Percentiles rank a stretch among this genome's conserved stretches.
phyloP scores from a whole-genome alignment of 306 rosid species.

The Myrica gale region DNA sequence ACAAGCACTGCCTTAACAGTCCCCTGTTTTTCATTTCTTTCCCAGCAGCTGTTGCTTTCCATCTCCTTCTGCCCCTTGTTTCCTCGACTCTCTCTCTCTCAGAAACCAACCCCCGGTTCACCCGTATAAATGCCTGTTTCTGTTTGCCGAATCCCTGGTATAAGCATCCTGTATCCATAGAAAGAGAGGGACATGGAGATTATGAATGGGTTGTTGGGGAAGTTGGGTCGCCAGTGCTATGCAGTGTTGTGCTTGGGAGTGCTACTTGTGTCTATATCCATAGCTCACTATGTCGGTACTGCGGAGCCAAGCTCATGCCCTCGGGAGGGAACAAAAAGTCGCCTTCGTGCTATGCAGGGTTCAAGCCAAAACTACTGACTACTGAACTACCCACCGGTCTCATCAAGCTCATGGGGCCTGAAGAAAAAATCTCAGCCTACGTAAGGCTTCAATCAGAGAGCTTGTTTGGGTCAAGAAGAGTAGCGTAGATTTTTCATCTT shows the following conservation, averaged over 20 bases:
- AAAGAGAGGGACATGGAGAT: slow-evolving; percentile 6
- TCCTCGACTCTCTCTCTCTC: neutral
- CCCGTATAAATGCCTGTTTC: neutral
- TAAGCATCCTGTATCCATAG: neutral
- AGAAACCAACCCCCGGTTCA: neutral
- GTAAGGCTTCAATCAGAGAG: no score
- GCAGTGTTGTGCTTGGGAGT: slow-evolving; percentile 49
- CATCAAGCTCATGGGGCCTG: no score
- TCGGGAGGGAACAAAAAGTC: slow-evolving; percentile 14
- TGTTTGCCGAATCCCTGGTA: neutral
- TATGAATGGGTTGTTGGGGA: slow-evolving; percentile 22
- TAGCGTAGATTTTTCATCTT: no score
- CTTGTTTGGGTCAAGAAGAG: no score
- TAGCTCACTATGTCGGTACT: slow-evolving; percentile 25
- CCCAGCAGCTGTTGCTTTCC: neutral
- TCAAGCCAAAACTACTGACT: neutral
- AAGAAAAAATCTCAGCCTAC: no score
- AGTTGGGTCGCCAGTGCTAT: slow-evolving; percentile 34
- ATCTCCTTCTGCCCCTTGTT: slow-evolving; percentile 15
- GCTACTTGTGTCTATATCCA: slow-evolving; percentile 26
- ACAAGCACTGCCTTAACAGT: slow-evolving; percentile 7
- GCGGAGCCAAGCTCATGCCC: neutral
- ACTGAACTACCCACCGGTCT: neutral
- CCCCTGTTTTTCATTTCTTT: slow-evolving; percentile 18
- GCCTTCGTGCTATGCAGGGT: slow-evolving; percentile 29